Conservation (phyloP, 345 rosid species). For the Triadica sebifera region DNA sequence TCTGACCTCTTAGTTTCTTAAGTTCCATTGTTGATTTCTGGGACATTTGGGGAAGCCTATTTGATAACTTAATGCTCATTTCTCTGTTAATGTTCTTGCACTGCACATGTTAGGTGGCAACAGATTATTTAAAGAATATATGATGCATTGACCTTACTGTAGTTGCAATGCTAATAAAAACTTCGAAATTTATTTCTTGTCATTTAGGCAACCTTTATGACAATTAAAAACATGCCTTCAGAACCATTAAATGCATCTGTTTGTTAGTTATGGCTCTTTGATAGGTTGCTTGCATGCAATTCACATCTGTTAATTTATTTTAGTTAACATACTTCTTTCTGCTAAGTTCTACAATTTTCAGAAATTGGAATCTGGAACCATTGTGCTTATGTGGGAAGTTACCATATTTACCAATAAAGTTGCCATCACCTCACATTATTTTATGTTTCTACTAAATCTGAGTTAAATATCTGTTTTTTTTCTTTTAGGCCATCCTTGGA, state of each 20-base stretch:
- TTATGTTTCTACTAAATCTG: conserved; percentile 6
- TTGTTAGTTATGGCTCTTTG: conserved; percentile 1
- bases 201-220: not conserved
- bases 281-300: not conserved
- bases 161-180: not conserved
- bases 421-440: not conserved
- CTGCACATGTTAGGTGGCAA: conserved; percentile 3
- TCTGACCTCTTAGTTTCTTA: conserved; percentile 13
- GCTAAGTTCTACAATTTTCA: conserved; percentile 1
- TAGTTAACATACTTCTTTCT: conserved; percentile 1
- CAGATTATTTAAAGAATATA: not conserved
- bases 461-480: conserved; percentile 8
- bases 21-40: not conserved
- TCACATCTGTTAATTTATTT: not conserved
- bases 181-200: not conserved
- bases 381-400: conserved; percentile 3
- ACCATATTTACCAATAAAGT: not conserved
- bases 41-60: not conserved
- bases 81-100: not conserved
- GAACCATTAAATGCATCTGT: not conserved
- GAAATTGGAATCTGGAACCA: not conserved
- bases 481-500: conserved; percentile 91
- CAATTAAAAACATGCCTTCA: not conserved
- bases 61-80: not conserved
- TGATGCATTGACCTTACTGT: not conserved